Base-by-base conservation (phyloP, 345 rosid genomes). In the Gynandropsis gynandra region DNA sequence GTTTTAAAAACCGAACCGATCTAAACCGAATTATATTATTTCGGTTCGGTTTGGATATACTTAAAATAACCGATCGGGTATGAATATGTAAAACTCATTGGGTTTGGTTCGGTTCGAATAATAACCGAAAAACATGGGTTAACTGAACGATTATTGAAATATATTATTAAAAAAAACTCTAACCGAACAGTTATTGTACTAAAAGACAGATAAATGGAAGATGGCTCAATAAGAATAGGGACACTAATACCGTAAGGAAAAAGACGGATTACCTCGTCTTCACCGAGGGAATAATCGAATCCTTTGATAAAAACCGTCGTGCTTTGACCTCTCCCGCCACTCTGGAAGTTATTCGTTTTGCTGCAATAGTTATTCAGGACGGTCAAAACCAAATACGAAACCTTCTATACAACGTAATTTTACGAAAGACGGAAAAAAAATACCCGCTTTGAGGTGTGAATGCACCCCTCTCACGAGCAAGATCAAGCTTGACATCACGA, bases 361-460 rank as follows among this genome's bases (percentile, higher is more conserved):
- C 90, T 77, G 73, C 62, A 50, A 35, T 18, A 27, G 39, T 35
- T n/a, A 16, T 17, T 56, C 8, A 19, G 31, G 42, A 24, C 21
- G 13, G 33, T 20, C 9, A 24, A 16, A 19, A 21, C n/a, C 63
- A 39, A 9, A 47, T 29, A 34, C 18, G 42, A 24, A 61, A 32
- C 14, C 19, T 16, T 8, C 5, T 24, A 14, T 5, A 16, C 52
- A 52, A 29, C 42, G 32, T 59, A 24, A 18, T 16, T 8, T 46
- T 15, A 15, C 19, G 40, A 17, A 27, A 39, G n/a, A n/a, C n/a
- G n/a, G 15, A 33, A 9, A 31, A 9, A n/a, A 40, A 29, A 36
- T 63, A 78, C 95, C 89, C 62, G 69, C 80, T 75, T 49, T 42
- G 61, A 27, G 89, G 89, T 15, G 82, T 72, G 32, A 63, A 56